Conservation (phyloP, 176 grass and related monocot species). For the Pontederia paniculata region DNA sequence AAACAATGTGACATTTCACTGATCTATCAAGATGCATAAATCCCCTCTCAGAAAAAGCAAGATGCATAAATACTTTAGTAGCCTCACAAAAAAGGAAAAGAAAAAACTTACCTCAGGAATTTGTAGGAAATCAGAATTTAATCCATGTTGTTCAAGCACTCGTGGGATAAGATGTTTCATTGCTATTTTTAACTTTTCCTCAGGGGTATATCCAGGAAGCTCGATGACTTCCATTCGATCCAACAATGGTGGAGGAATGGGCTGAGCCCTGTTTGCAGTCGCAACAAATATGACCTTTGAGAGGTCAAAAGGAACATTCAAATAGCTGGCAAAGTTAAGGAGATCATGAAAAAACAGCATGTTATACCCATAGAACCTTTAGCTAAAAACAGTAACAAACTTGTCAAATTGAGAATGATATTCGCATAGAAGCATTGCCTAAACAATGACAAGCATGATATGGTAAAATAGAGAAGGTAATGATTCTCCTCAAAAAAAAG, state of each 20-base stretch:
- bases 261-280: constrained; percentile 87
- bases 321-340: constrained; percentile 71
- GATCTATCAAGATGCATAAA: no score
- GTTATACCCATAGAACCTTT: no score
- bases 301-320: constrained; percentile 97
- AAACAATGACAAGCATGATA: no score
- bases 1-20: no score
- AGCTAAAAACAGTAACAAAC: no score
- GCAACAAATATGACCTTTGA: constrained; percentile 97
- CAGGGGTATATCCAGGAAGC: constrained; percentile 89
- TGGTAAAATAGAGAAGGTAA: no score
- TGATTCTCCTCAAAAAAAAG: no score
- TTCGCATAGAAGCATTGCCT: no score
- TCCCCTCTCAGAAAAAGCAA: no score
- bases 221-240: constrained; percentile 99
- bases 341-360: constrained; percentile 16
- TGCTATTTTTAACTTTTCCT: constrained; percentile 96
- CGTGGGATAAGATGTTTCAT: constrained; percentile 97
- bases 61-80: no score
- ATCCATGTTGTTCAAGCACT: constrained; percentile 89
- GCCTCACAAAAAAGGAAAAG: neutral
- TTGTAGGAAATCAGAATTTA: constrained; percentile 70
- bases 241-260: constrained; percentile 80
- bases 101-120: constrained; percentile 66
- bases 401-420: no score